Evolutionary conservation across 2,329 filamentous ascomycete species (phyloP), one percentile per base, ranked within the genome.

Genomic region (Cercospora sp.): DNA sequence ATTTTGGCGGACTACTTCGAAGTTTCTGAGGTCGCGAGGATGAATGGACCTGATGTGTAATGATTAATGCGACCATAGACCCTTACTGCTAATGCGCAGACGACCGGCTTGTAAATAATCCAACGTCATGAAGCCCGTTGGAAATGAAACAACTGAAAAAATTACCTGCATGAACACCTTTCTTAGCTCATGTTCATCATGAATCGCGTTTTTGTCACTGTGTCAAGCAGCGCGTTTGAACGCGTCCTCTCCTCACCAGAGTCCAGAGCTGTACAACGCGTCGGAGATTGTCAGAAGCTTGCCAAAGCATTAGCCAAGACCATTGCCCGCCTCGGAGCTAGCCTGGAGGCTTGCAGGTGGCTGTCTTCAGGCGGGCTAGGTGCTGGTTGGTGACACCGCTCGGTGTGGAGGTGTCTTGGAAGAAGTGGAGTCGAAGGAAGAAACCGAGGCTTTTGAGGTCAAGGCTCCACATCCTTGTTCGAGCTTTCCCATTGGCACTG

Each of bases 11-110:
- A 51, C 18, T 13, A 63, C 31, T 55, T 63, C 48, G 20, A 58
- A 30, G 23, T 28, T 33, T 30, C 30, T 18, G 61, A 63, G 33
- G 48, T 55, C 61, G 48, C 33, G 42, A 45, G 31, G 45, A 28
- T 12, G 42, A n/a, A 30, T 57, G 31, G 61, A 63, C 61, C 53
- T 63, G 28, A 63, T 16, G 61, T 63, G 48, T 63, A 40, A 63
- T 63, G 61, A 55, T 63, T 63, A 40, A 63, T 63, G 45, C 28
- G 61, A 63, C 61, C 61, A 53, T 57, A 63, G 61, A 63, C 31
- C 30, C n/a, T 33, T 20, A 20, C 61, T 63, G 61, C 61, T 63
- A 18, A 63, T 57, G 31, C 48, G 61, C 61, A 63, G 61, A 63
- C 61, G 61, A 16, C 59, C 61, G 61, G 61, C 61, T 63, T 63